Evolutionary conservation across 106 monocot genomes (phyloP).

Genomic region (Phalaenopsis aphrodite): DNA sequence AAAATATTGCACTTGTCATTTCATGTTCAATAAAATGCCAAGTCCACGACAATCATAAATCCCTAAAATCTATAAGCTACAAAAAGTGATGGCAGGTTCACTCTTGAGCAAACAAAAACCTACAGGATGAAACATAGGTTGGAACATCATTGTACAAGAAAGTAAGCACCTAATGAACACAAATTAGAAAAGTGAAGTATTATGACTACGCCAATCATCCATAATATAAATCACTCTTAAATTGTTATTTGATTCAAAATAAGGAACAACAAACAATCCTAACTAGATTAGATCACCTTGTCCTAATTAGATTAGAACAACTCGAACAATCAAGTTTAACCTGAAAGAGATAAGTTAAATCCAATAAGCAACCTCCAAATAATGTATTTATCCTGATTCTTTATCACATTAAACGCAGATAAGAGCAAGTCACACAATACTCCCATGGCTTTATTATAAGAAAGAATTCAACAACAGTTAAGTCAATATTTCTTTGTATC

Average conservation of each 20-base stretch:
- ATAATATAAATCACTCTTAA: background rate
- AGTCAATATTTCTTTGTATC: background rate
- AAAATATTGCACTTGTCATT: background rate
- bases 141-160: background rate
- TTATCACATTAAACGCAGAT: background rate
- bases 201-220: background rate
- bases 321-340: background rate
- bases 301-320: background rate
- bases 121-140: background rate
- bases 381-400: background rate
- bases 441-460: background rate
- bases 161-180: background rate
- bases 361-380: background rate
- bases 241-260: background rate
- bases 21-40: background rate
- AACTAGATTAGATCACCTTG: background rate
- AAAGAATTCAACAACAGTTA: background rate
- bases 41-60: background rate
- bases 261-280: background rate
- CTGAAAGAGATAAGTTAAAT: background rate
- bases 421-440: background rate
- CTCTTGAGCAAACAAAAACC: background rate
- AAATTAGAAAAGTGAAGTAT: background rate
- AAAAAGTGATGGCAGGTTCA: background rate
- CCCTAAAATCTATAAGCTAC: background rate